Base-by-base conservation (phyloP, 305 asterid genomes). In the Fraxinus sp. region DNA sequence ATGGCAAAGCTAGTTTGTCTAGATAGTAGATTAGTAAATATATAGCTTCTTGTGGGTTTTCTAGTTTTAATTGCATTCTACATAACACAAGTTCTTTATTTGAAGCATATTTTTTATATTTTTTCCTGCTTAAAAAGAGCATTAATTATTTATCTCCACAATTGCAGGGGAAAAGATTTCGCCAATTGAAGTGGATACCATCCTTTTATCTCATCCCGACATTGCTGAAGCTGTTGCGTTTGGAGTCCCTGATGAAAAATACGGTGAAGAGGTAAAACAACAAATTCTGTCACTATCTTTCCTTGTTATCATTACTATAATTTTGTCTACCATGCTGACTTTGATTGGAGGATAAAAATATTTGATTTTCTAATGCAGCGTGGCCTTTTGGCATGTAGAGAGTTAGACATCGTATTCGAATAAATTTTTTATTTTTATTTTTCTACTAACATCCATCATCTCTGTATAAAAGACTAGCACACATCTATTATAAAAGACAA, bases 231-330 rank as follows among this genome's bases (percentile, higher is more conserved):
- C 94, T 22, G 98, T 96, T 66, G 93, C 95, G 30, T 96, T 96
- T 78, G 99, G 98, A 72, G 96, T 94, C 73, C 98, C 99, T 0
- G 99, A 96, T 79, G 98, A 94, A 75, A 96, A 96, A 88, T 96
- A 94, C 84, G 98, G 99, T 7, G 99, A 96, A 90, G 99, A 96
- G 90, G 98, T 96, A 88, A 87, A 86, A 86, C 39, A 4, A 14
- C 49, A 20, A 35, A 73, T 70, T 49, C 57, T 22, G 18, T 79
- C 30, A 39, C 78, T 2, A 71, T 81, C 44, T 18, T 37, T 79
- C 0, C 0, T 36, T 82, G n/a, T 46, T 71, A 30, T 20, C 30
- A 52, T 2, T 7, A 0, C 26, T 41, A 11, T 41, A 24, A 13
- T 33, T 24, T 20, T 79, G 18, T 46, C n/a, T 55, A 14, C 74